phyloP scores from a whole-genome alignment of 345 rosid genomes.

The Citrus hindsii region DNA sequence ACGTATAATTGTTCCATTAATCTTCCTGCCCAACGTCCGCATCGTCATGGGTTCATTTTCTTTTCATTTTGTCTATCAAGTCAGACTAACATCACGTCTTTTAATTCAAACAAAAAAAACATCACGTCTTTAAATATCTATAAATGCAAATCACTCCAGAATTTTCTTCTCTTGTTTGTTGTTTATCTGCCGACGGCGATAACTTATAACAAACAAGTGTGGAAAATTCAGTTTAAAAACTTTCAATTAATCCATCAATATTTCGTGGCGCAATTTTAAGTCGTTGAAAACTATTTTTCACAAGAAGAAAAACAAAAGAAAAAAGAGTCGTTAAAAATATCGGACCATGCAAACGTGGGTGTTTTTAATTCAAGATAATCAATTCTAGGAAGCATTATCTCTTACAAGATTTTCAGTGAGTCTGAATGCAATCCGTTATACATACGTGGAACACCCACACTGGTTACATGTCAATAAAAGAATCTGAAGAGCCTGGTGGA shows the following conservation, averaged over 20 bases:
- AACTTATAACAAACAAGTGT: neutral
- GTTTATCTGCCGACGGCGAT: neutral
- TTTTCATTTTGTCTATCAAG: neutral
- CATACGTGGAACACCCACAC: slow-evolving; percentile 16
- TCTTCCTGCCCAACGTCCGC: neutral
- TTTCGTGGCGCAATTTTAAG: neutral
- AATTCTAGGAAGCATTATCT: neutral
- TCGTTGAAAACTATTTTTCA: neutral
- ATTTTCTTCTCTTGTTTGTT: neutral
- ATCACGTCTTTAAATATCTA: neutral
- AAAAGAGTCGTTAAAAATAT: neutral
- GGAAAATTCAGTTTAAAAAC: neutral
- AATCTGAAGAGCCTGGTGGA: slow-evolving; percentile 35
- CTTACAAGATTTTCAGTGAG: neutral
- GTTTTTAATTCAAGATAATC: neutral
- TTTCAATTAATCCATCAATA: neutral
- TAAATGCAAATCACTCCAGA: neutral
- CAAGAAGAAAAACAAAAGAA: too few relatives aligned
- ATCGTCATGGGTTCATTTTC: neutral
- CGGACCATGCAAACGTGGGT: neutral
- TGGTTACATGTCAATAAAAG: neutral
- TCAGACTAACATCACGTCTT: neutral
- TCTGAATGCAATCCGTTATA: neutral
- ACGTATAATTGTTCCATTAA: neutral
- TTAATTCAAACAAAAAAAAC: too few relatives aligned